Evolutionary conservation across 768 basidiomycete genomes (phyloP), one percentile per base, ranked within the genome.

Genomic region (Mrakia hoshinonis): DNA sequence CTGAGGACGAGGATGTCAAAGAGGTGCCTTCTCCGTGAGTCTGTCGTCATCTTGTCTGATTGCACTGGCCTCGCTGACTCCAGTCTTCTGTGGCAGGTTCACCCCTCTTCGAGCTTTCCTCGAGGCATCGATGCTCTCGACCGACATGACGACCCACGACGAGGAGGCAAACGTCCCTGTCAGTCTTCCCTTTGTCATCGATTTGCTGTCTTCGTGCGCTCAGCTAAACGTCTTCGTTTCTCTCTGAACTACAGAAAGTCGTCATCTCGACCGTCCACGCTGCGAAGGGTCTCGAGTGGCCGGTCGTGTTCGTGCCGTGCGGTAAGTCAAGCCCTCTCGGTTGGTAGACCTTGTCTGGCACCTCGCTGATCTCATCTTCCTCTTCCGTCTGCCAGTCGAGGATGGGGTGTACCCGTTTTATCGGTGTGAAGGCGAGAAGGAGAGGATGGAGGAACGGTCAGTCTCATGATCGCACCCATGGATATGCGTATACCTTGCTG

Each of bases 231-330:
- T 43, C 43, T 43, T 15, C 43, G 43, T 43, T n/a, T n/a, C n/a
- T n/a, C n/a, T n/a, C n/a, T n/a, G n/a, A n/a, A n/a, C n/a, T n/a
- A n/a, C 74, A 90, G 88, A 90, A 88, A 84, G 90, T 93, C 9
- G 88, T 87, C 0, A 86, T 93, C 54, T 84, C 88, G 1, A 94
- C 92, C 0, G 91, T 91, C 68, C 92, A 95, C 80, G 85, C 90
- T 43, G 91, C 91, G 0, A 95, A 95, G 78, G 91, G 92, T 0
- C 81, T 93, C 10, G 92, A 95, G 79, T 95, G 91, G 91, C 91
- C 92, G 0, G 88, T 92, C 1, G 90, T 93, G 0, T 87, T 93
- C 73, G 81, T 81, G 9, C 79, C 79, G 7, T 75, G 77, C 46
- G 75, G 77, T 78, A 24, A 75, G 77, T 72, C 3, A 4, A 6